A percentile compares a stretch with the other conserved stretches of the same genome.
These are phyloP conservation scores for Polychytrium aggregatum DNA, from an alignment of 192 early-diverging fungal species.

Conservation along the genomic window DNA sequence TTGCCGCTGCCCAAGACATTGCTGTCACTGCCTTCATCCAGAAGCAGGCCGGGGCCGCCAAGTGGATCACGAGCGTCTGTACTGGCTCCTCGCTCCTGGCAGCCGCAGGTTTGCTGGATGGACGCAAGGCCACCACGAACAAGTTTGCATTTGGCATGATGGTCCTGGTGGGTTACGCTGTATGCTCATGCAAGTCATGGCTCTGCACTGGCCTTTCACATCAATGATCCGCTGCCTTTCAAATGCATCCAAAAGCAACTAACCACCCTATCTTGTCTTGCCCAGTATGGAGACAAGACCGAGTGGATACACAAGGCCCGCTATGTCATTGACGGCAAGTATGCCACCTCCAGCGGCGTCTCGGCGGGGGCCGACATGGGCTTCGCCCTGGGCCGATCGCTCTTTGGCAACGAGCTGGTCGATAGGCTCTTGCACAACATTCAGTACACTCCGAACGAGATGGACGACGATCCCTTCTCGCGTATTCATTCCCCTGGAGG, in stretches of 20 bases:
- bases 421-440: background rate
- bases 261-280: no score
- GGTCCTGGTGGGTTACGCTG: no score
- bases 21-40: conserved; percentile 10
- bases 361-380: conserved; percentile 23
- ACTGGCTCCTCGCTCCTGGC: conserved; percentile 17
- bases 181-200: no score
- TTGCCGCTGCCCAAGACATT: conserved; percentile 1
- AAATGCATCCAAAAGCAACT: no score
- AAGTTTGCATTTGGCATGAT: conserved; percentile 19
- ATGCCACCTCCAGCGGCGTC: conserved; percentile 20
- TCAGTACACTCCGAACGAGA: conserved; percentile 4
- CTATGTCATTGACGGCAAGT: conserved; percentile 19
- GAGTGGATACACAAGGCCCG: conserved; percentile 20
- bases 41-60: background rate
- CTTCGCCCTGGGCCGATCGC: background rate
- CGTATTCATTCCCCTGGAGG: conserved; percentile 4
- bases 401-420: conserved; percentile 5
- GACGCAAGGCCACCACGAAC: conserved; percentile 19
- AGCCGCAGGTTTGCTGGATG: conserved; percentile 14
- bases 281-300: background rate
- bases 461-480: conserved; percentile 11
- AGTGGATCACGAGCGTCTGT: conserved; percentile 13
- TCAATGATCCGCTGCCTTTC: no score
- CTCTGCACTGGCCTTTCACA: no score